Base-by-base conservation (phyloP, 176 grass and related monocot species). In the Triticum urartu region DNA sequence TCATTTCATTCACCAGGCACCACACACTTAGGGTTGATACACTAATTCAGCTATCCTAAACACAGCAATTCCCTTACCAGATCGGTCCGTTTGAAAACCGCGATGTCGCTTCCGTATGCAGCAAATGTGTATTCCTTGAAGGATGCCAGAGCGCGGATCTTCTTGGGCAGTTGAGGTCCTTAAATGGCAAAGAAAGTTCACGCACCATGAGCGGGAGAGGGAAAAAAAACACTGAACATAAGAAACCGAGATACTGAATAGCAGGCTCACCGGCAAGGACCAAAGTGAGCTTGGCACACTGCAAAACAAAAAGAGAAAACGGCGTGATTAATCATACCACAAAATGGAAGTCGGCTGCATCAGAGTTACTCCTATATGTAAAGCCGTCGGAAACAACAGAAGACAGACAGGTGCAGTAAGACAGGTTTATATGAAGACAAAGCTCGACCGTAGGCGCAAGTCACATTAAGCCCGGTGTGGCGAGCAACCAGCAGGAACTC, bases 131-230 rank as follows among this genome's bases (percentile, higher is more conserved):
- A 98, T 45, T 91, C 92, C 84, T 91, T 98, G 90, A 68, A 94
- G 64, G 87, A 98, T 36, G 97, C 94, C 76, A 98, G 92, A 68
- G 93, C 92, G 60, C 92, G 88, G 14, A 98, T 95, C 89, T 98
- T 98, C 92, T 95, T 98, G 30, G 92, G 96, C 28, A 98, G 64
- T 90, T 95, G 97, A 82, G 97, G 97, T 79, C 97, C 97, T 98
- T 72, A 2, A 15, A 76, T 85, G 61, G 60, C 59, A 81, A 26
- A 42, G 20, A 60, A 71, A 52, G 13, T 47, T 80, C 50, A 43
- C 36, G 38, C 71, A 47, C n/a, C 47, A 69, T 21, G 36, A 48
- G 20, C 4, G 8, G 4, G 0, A 47, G 13, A 42, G 7, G 2
- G 9, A 22, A 5, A 4, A 47, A 24, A 72, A 73, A 35, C 15